Percentiles rank a stretch among this genome's conserved stretches.
Conservation (phyloP, 352 stramenopile genomes). For the Salisapilia sapeloensis region DNA sequence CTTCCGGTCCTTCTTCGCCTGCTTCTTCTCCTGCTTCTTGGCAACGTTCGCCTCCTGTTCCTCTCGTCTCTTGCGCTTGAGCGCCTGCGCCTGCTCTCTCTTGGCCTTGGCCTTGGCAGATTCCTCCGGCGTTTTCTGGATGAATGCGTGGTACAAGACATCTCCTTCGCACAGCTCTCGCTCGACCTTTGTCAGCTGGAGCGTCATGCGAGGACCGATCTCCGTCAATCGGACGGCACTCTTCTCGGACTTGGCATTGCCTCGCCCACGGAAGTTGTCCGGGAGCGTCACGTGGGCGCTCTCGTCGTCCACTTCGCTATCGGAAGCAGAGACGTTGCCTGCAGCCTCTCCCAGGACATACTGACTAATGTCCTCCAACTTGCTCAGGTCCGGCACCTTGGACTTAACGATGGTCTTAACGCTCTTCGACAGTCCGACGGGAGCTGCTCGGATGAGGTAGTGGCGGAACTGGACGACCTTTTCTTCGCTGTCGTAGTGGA, state of each 20-base stretch:
- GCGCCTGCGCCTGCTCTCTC: slow-evolving; percentile 33
- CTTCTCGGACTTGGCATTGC: slow-evolving; percentile 87
- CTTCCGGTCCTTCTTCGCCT: slow-evolving; percentile 64
- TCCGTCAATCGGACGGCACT: slow-evolving; percentile 91
- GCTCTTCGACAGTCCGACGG: slow-evolving; percentile 83
- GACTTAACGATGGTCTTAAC: slow-evolving; percentile 86
- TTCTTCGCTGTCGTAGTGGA: slow-evolving; percentile 89
- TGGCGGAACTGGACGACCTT: slow-evolving; percentile 93
- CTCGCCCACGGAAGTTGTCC: slow-evolving; percentile 81
- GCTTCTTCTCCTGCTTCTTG: slow-evolving; percentile 70
- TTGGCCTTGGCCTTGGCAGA: slow-evolving; percentile 66
- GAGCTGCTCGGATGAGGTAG: slow-evolving; percentile 92
- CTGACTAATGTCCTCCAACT: slow-evolving; percentile 93
- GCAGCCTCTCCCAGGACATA: slow-evolving; percentile 82
- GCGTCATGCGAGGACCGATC: slow-evolving; percentile 88
- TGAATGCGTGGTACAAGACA: slow-evolving; percentile 94
- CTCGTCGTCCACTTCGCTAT: slow-evolving; percentile 95
- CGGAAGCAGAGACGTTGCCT: slow-evolving; percentile 70
- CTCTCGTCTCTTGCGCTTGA: slow-evolving; percentile 76
- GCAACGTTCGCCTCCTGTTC: slow-evolving; percentile 82
- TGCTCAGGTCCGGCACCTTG: slow-evolving; percentile 88
- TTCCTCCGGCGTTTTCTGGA: slow-evolving; percentile 76
- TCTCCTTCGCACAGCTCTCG: slow-evolving; percentile 91
- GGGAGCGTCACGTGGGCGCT: slow-evolving; percentile 83
- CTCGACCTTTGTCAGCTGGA: slow-evolving; percentile 95